These are phyloP conservation scores for Arbutus unedo DNA, from an alignment of 148 eudicot genomes.

Conservation along the genomic window DNA sequence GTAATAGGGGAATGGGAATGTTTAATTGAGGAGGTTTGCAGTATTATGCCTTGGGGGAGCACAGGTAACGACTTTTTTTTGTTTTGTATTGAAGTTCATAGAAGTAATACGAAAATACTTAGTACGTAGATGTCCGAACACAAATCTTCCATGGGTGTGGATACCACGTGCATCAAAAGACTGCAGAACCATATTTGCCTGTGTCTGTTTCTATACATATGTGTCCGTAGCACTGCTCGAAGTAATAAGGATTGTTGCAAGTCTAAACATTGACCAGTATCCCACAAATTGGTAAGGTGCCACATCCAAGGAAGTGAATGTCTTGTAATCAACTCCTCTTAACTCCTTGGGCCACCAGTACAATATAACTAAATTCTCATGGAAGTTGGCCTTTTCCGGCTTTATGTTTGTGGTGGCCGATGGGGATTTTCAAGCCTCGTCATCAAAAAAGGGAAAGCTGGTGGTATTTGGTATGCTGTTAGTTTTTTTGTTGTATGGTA, in stretches of 20 bases:
- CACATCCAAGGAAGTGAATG: background rate
- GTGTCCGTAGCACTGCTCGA: too few relatives aligned
- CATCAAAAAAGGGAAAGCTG: background rate
- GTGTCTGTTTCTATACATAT: too few relatives aligned
- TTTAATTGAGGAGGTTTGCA: too few relatives aligned
- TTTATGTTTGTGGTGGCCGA: background rate
- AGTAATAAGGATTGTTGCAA: too few relatives aligned
- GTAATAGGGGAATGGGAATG: too few relatives aligned
- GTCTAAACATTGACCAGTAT: background rate
- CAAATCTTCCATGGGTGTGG: too few relatives aligned
- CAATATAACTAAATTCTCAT: background rate
- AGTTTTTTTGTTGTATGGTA: background rate
- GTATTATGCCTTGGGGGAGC: background rate
- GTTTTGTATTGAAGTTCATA: background rate
- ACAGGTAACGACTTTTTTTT: background rate
- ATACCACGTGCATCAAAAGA: too few relatives aligned
- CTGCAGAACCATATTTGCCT: too few relatives aligned
- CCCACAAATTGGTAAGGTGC: background rate
- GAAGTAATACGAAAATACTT: too few relatives aligned
- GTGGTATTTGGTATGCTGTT: background rate
- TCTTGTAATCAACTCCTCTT: background rate
- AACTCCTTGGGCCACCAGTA: background rate
- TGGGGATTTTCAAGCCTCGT: background rate
- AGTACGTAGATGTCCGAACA: too few relatives aligned
- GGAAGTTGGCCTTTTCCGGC: background rate